Evolutionary conservation across 129 eudicot species (phyloP).

Genomic region (Centaurea solstitialis): DNA sequence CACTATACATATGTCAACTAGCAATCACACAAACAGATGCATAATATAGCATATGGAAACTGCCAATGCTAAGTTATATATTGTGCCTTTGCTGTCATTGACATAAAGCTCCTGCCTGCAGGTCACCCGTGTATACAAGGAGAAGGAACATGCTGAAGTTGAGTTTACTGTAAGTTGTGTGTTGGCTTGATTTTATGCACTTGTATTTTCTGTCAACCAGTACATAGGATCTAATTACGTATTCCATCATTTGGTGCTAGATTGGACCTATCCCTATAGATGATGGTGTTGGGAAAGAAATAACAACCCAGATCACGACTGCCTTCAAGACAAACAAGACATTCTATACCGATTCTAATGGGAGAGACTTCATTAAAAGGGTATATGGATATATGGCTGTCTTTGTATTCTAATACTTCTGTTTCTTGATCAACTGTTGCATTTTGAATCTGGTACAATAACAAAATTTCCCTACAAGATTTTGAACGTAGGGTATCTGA

Average conservation of each 20-base stretch:
- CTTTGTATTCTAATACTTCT: neutral
- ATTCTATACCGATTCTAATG: conserved; percentile 89
- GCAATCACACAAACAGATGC: neutral
- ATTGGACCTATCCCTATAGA: conserved; percentile 97
- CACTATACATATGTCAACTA: neutral
- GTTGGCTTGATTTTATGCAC: conserved; percentile 8
- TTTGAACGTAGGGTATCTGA: too few species aligned
- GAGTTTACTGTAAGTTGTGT: conserved; percentile 72
- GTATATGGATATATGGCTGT: conserved; percentile 32
- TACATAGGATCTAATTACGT: conserved; percentile 15
- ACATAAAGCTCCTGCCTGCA: conserved; percentile 35
- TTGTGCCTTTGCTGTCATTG: conserved; percentile 11
- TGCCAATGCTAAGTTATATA: neutral
- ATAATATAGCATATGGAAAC: neutral
- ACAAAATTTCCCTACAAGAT: too few species aligned
- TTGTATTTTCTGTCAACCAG: neutral
- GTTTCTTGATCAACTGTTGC: neutral
- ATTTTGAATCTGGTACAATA: neutral
- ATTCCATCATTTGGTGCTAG: conserved; percentile 39
- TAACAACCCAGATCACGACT: conserved; percentile 68
- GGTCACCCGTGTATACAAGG: conserved; percentile 95
- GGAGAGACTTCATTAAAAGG: conserved; percentile 95
- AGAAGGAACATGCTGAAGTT: conserved; percentile 88
- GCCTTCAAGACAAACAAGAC: conserved; percentile 70
- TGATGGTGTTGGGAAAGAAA: conserved; percentile 92